Percentiles rank a stretch among this genome's conserved stretches.
Evolutionary conservation across 2,329 filamentous ascomycete genomes (phyloP).

Genomic region (Penicillium olsonii): DNA sequence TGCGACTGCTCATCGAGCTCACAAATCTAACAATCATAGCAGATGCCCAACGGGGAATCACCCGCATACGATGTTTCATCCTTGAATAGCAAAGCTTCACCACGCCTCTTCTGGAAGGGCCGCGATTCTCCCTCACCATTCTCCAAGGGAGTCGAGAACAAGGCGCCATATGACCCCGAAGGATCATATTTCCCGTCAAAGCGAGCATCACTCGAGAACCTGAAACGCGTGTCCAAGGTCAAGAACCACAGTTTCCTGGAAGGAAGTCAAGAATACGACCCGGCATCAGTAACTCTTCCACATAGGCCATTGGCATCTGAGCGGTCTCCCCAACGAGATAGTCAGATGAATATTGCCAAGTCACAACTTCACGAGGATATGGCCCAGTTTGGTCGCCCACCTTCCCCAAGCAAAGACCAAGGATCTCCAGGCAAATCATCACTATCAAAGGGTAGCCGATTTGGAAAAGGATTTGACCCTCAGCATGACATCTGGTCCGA

Average conservation of each 20-base stretch:
- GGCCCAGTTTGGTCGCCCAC: conserved; percentile 37
- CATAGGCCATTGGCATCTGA: conserved; percentile 76
- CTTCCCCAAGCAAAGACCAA: conserved; percentile 67
- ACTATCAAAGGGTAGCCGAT: conserved; percentile 65
- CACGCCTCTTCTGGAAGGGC: conserved; percentile 87
- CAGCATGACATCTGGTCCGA: conserved; percentile 68
- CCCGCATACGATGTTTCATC: conserved; percentile 87
- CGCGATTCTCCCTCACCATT: conserved; percentile 68
- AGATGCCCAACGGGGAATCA: conserved; percentile 70
- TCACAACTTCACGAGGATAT: conserved; percentile 24
- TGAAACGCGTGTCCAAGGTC: conserved; percentile 91
- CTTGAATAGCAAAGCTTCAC: conserved; percentile 64
- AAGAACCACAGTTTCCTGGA: conserved; percentile 97
- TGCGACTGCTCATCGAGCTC: not conserved
- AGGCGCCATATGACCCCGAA: conserved; percentile 57
- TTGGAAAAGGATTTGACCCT: conserved; percentile 63
- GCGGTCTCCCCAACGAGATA: conserved; percentile 57
- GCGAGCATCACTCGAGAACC: conserved; percentile 89
- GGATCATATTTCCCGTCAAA: conserved; percentile 71
- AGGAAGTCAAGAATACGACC: conserved; percentile 90
- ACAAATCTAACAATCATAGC: conserved; percentile 48
- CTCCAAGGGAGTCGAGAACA: conserved; percentile 70
- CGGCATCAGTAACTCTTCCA: conserved; percentile 71
- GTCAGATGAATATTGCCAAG: conserved; percentile 72
- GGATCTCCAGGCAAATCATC: conserved; percentile 87